These are phyloP conservation scores for Curvularia spicifera DNA, from an alignment of 2,329 filamentous ascomycete species.

Conservation along the genomic window DNA sequence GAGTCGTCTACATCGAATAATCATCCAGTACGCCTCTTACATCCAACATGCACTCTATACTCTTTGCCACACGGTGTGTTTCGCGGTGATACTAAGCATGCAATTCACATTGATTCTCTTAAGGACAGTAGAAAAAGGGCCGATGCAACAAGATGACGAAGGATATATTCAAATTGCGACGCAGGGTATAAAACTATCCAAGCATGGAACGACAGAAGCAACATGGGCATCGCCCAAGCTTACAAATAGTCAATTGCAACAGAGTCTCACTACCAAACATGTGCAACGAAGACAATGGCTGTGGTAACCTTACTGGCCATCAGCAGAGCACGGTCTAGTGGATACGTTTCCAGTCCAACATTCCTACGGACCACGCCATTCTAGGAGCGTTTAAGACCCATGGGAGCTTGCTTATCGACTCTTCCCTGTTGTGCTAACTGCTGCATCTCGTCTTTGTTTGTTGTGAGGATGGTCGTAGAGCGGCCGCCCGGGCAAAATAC, in stretches of 20 bases:
- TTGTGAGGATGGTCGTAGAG: conserved; percentile 57
- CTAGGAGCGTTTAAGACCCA: conserved; percentile 25
- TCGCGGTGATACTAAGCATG: neutral
- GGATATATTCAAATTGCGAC: neutral
- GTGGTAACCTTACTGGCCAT: conserved; percentile 15
- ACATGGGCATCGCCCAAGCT: neutral
- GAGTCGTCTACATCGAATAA: neutral
- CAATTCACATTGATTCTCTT: neutral
- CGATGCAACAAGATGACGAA: neutral
- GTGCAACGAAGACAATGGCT: neutral
- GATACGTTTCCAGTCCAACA: conserved; percentile 13
- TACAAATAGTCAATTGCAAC: neutral
- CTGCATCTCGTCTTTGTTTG: conserved; percentile 44
- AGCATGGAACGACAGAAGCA: conserved; percentile 9
- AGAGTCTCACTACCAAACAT: conserved; percentile 3
- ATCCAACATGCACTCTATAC: conserved; percentile 2
- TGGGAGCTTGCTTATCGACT: conserved; percentile 36
- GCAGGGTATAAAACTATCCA: conserved; percentile 21
- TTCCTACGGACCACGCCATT: conserved; percentile 28
- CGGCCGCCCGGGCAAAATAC: conserved; percentile 73
- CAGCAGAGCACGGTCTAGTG: conserved; percentile 15
- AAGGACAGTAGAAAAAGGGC: neutral
- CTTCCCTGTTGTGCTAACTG: conserved; percentile 42
- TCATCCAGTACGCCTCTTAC: neutral
- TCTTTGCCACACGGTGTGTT: neutral